Evolutionary conservation across 2,329 filamentous ascomycete species (phyloP).

Genomic region (Fusarium longipes): DNA sequence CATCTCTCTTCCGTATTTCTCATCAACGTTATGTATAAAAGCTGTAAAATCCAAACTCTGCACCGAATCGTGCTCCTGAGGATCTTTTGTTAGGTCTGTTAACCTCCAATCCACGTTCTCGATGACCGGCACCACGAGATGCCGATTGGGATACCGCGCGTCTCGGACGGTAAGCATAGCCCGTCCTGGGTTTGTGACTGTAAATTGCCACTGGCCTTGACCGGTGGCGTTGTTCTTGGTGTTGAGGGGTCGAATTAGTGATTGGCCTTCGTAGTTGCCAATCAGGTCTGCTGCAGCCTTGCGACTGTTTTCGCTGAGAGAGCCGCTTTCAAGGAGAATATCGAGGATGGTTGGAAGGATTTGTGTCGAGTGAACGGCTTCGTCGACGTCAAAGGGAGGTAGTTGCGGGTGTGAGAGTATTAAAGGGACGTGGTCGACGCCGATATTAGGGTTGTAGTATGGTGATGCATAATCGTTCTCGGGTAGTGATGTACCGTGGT

Average conservation of each 20-base stretch:
- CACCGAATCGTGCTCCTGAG: conserved; percentile 43
- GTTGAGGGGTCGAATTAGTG: conserved; percentile 44
- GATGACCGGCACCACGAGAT: conserved; percentile 49
- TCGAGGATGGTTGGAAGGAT: conserved; percentile 51
- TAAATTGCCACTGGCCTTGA: conserved; percentile 51
- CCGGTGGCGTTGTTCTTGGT: conserved; percentile 23
- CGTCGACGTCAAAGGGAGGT: conserved; percentile 45
- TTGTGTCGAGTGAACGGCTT: conserved; percentile 48
- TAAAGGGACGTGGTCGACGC: conserved; percentile 48
- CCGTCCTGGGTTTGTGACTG: conserved; percentile 50
- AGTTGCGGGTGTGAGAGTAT: conserved; percentile 49
- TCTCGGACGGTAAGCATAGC: conserved; percentile 51
- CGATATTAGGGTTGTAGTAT: conserved; percentile 50
- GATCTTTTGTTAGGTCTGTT: conserved; percentile 44
- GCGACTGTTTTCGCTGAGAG: conserved; percentile 38
- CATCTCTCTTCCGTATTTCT: conserved; percentile 42
- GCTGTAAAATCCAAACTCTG: conserved; percentile 44
- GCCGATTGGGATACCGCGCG: conserved; percentile 46
- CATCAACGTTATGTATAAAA: conserved; percentile 43
- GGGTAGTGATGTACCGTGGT: conserved; percentile 50
- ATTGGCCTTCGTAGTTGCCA: conserved; percentile 50
- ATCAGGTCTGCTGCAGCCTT: conserved; percentile 42
- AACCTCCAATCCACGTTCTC: conserved; percentile 51
- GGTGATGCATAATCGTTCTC: conserved; percentile 48
- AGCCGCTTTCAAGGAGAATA: conserved; percentile 48